A percentile compares a stretch with the other conserved stretches of the same genome.
Evolutionary conservation across 225 moss, liverwort and hornwort species (phyloP).

Genomic region (Physcomitrellopsis africana): DNA sequence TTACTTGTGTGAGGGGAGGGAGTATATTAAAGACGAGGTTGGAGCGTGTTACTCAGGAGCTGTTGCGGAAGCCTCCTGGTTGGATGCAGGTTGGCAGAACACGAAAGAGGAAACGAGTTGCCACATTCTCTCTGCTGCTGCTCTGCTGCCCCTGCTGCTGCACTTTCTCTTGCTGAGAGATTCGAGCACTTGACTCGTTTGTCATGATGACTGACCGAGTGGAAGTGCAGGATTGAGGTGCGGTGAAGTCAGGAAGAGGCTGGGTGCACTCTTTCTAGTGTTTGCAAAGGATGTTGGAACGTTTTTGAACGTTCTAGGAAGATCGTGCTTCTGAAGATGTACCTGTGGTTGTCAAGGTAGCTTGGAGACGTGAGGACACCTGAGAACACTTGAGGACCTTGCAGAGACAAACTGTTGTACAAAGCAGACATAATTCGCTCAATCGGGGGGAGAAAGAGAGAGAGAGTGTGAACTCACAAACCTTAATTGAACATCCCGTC

Average conservation of each 20-base stretch:
- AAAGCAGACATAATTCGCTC: no score
- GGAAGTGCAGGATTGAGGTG: conserved; percentile 32
- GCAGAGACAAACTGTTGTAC: no score
- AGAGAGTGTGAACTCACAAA: no score
- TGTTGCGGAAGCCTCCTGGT: conserved; percentile 31
- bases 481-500: no score
- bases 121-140: conserved; percentile 7
- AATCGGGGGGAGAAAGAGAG: no score
- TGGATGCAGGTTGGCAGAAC: conserved; percentile 31
- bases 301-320: no score
- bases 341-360: no score
- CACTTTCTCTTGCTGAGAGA: conserved; percentile 23
- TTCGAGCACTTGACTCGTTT: conserved; percentile 27
- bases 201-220: conserved; percentile 26
- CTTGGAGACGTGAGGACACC: no score
- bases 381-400: no score
- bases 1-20: conserved; percentile 29
- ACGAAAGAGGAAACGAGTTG: conserved; percentile 19
- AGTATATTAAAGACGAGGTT: conserved; percentile 33
- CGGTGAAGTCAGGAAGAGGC: conserved; percentile 31
- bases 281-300: no score
- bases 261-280: background rate
- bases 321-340: no score
- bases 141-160: conserved; percentile 5
- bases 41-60: conserved; percentile 28